phyloP scores from a whole-genome alignment of 768 basidiomycete species.

The Hydnomerulius pinastri region DNA sequence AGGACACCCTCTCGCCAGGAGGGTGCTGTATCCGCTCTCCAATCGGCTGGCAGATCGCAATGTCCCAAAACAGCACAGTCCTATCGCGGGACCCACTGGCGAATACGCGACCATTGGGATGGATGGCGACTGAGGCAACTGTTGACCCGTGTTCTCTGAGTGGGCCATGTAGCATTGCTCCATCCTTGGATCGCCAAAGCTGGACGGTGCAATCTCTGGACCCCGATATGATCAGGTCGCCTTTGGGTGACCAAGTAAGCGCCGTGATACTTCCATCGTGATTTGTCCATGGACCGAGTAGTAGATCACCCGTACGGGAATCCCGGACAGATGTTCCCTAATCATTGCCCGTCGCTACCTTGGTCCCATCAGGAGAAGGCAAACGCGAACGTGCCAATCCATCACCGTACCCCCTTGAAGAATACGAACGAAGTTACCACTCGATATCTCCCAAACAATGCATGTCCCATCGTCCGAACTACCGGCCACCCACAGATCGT shows the following conservation, averaged over 20 bases:
- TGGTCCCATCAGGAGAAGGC: conserved; percentile 4
- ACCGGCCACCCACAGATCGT: no score
- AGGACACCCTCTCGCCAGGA: neutral
- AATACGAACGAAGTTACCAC: no score
- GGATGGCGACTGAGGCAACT: conserved; percentile 17
- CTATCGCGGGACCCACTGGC: conserved; percentile 14
- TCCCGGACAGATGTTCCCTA: neutral
- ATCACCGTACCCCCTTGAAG: no score
- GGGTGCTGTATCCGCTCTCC: conserved; percentile 5
- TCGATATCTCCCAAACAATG: no score
- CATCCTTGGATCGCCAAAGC: neutral
- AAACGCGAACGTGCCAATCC: no score
- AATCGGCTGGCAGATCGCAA: neutral
- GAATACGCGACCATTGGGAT: conserved; percentile 17
- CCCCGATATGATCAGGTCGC: neutral
- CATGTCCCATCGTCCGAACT: no score
- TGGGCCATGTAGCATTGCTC: neutral
- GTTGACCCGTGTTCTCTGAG: conserved; percentile 9
- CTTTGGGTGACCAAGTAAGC: neutral
- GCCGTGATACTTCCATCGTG: neutral
- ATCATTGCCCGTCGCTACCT: neutral
- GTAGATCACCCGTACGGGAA: neutral
- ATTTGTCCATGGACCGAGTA: neutral
- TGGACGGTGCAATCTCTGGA: neutral
- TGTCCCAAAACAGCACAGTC: conserved; percentile 10